Base-by-base conservation (phyloP, 2,329 filamentous ascomycete species). In the Aureobasidium sp. region DNA sequence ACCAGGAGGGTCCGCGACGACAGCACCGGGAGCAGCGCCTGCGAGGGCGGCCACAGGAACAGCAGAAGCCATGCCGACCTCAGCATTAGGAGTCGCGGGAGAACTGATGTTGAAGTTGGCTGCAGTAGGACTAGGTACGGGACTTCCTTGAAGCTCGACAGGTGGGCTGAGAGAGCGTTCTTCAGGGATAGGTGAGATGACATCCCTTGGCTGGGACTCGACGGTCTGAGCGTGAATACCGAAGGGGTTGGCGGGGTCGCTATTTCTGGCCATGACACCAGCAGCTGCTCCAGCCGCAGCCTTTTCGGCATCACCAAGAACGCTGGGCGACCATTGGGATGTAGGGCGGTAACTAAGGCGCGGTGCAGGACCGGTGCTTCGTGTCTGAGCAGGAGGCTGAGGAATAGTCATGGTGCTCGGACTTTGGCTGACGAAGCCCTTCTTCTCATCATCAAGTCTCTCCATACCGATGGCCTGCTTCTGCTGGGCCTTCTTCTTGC, bases 271-370 rank as follows among this genome's bases (percentile, higher is more conserved):
- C 44, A 53, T 46, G 48, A 62, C 52, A 9, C 62, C 69, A n/a
- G 66, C 71, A 61, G 66, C 63, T 48, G 70, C 72, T 36, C 64
- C 66, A 10, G 67, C 67, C 56, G 62, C 73, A 72, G 63, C 70
- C 73, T 74, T 77, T 65, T 72, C 71, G 64, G 76, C 73, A 29
- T 73, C 74, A 64, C 72, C 78, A 52, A 63, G 64, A 65, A 89
- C 82, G 70, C 84, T 86, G 5, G 90, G 89, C 43, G 90, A 81
- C 75, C 96, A 92, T 69, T 94, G 86, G 44, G 90, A 93, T 53
- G 94, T 84, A 2, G 92, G 92, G 55, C 91, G 87, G 60, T 96
- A 81, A 71, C 90, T 95, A 65, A 97, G 82, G 65, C 87, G 87
- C n/a, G 92, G 91, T 48, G 92, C 87, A 37, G 78, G 82, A 34